Evolutionary conservation across 2,329 filamentous ascomycete genomes (phyloP), one percentile per base, ranked within the genome.

Genomic region (Fusarium devonianum): DNA sequence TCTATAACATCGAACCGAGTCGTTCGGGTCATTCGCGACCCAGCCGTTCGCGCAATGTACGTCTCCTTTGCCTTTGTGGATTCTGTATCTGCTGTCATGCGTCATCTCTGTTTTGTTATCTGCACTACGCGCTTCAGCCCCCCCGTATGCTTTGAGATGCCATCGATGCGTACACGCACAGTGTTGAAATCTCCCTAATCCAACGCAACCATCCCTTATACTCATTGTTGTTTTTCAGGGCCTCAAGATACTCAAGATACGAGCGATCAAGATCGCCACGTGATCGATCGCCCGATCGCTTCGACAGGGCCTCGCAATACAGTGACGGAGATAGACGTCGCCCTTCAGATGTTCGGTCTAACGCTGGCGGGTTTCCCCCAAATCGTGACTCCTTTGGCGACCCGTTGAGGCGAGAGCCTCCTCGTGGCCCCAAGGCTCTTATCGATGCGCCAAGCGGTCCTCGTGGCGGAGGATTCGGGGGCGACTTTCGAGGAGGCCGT

Each of bases 391-490:
- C 66, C 10, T 85, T 85, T 55, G 77, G 79, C 44, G 82, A 85
- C 62, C 67, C 79, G 60, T 57, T 80, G 68, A 69, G 76, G 21
- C 81, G 87, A 58, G 90, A 95, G 56, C 87, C 89, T 2, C 92
- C 92, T 3, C 82, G 91, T 46, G 92, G 89, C 0, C 91, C 92
- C 9, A 91, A 92, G 70, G 90, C 89, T 4, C 75, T 92, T 48
- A 81, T 88, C 51, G 89, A 93, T 53, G 74, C 83, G 21, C 81
- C 84, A n/a, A 83, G 80, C 56, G 85, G 85, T 21, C 87, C 85
- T 11, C 81, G 89, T 48, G 87, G 87, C 32, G 80, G 85, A 48
- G 84, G 83, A 7, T 89, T 87, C 65, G 75, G 76, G 3, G 79
- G 83, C 17, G 88, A 90, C 41, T 87, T 85, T 61, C 78, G 83